Base-by-base conservation (phyloP, 2,329 filamentous ascomycete species). In the Penicillium concentricum region DNA sequence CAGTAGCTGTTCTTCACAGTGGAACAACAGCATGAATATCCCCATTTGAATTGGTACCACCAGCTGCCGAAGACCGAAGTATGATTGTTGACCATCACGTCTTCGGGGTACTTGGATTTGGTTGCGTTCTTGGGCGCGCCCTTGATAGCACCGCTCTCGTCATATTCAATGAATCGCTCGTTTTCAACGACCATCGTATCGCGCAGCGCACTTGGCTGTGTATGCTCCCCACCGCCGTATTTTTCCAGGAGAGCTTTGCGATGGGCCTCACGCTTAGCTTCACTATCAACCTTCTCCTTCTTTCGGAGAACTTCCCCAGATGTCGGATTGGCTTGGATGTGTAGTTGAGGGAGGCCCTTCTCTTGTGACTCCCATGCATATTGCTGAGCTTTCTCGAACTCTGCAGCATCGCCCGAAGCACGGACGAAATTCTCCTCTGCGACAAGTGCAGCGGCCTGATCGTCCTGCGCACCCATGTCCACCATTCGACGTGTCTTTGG, bases 321-420 rank as follows among this genome's bases (percentile, higher is more conserved):
- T 0, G 94, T 99, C 0, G 94, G 94, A 71, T 99, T 99, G 26
- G 94, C 94, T 74, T 99, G 94, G 16, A 99, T 74, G 81, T 99
- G 95, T 59, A 92, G 82, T 61, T 92, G 90, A 68, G 90, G 85
- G 59, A 89, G 89, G 20, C 84, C 85, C 59, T 84, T 84, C 75
- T 97, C 93, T 73, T 97, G 92, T 16, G 89, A 88, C 74, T 99
- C 94, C 94, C 94, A 99, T 0, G 94, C 94, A 69, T 96, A 94
- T 39, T 83, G 82, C 71, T 96, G 91, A 32, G 94, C 94, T 62
- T 83, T 87, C 69, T 96, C 92, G 66, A 99, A 97, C 65, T 95
- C 93, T 15, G 87, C 89, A 2, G 94, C 94, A 70, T 99, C 94
- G 52, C 94, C 94, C 0, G 91, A 92, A 1, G 87, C 88, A 42